phyloP scores from a whole-genome alignment of 2,329 filamentous ascomycete species.

The Pleoardoris graminearum region DNA sequence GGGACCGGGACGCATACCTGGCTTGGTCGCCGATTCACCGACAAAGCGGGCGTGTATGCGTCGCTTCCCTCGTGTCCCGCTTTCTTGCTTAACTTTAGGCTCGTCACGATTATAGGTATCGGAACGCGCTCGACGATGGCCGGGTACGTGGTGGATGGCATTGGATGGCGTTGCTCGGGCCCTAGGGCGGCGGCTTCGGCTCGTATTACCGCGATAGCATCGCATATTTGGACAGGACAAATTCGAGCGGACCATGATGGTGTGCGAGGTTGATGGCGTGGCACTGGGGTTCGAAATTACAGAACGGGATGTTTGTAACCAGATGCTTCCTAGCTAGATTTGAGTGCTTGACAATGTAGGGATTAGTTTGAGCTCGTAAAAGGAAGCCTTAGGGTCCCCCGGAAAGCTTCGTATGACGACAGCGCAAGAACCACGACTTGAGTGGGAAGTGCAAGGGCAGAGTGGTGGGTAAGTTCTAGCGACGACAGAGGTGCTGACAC shows the following conservation, averaged over 20 bases:
- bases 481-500: too few species aligned
- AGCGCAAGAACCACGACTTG: too few species aligned
- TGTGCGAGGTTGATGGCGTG: too few species aligned
- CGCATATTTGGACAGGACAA: conserved; percentile 38
- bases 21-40: conserved; percentile 49
- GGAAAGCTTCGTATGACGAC: too few species aligned
- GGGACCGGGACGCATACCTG: conserved; percentile 47
- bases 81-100: neutral
- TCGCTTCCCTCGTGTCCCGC: neutral
- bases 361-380: too few species aligned
- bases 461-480: too few species aligned
- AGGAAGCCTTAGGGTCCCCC: too few species aligned
- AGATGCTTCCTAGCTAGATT: too few species aligned
- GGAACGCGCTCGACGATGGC: conserved; percentile 49
- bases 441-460: too few species aligned
- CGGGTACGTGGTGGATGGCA: conserved; percentile 50
- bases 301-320: too few species aligned
- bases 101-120: conserved; percentile 36
- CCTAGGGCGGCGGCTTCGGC: conserved; percentile 49
- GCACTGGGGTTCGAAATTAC: too few species aligned
- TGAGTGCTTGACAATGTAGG: too few species aligned
- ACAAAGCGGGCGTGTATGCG: conserved; percentile 35
- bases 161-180: conserved; percentile 50
- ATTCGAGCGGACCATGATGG: conserved; percentile 15
- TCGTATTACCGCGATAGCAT: conserved; percentile 41